phyloP scores from a whole-genome alignment of 768 basidiomycete genomes.

The Hemileccinum rubropunctum region DNA sequence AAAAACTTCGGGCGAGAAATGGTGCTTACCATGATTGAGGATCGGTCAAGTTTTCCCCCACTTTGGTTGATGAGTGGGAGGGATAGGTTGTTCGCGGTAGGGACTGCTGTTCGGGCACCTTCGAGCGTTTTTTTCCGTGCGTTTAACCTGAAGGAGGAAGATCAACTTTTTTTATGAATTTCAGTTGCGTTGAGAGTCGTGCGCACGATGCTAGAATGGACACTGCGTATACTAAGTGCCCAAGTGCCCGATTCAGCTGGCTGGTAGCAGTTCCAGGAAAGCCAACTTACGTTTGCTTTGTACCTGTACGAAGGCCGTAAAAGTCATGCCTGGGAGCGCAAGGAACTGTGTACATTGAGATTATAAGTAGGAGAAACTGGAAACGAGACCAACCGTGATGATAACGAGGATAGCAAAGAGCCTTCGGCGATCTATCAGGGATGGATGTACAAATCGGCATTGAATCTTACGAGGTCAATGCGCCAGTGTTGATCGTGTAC shows the following conservation, averaged over 20 bases:
- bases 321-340: too few species aligned
- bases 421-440: neutral
- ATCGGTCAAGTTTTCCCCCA: neutral
- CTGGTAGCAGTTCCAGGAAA: too few species aligned
- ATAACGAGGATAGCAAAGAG: constrained; percentile 9
- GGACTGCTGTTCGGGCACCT: neutral
- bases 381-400: neutral
- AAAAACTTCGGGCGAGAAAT: too few species aligned
- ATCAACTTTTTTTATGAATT: neutral
- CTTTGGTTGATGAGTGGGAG: too few species aligned
- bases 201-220: constrained; percentile 18
- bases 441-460: neutral
- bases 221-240: constrained; percentile 13
- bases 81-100: neutral
- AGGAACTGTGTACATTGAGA: too few species aligned
- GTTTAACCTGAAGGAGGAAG: neutral
- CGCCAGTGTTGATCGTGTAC: constrained; percentile 18
- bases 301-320: neutral
- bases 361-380: too few species aligned
- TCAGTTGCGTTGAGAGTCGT: neutral
- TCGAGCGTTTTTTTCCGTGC: neutral
- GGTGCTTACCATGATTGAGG: neutral
- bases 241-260: neutral
- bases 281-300: neutral
- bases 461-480: constrained; percentile 9